Percentiles rank a stretch among this genome's conserved stretches.
These are phyloP conservation scores for Didymella keratinophila DNA, from an alignment of 2,329 filamentous ascomycete genomes.

Conservation along the genomic window DNA sequence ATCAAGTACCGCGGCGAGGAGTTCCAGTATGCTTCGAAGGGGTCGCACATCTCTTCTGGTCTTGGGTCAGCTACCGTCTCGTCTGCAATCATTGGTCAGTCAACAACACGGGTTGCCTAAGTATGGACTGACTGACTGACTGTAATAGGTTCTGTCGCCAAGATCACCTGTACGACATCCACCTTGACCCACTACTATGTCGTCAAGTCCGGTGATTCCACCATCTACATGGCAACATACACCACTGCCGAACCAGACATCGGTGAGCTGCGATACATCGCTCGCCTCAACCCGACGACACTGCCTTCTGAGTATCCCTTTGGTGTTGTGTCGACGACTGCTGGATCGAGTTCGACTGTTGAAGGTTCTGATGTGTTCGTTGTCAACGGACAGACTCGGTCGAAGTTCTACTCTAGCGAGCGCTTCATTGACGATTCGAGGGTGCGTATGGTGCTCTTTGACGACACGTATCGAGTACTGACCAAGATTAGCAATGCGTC, in stretches of 20 bases:
- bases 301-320: constrained; percentile 49
- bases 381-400: constrained; percentile 68
- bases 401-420: constrained; percentile 74
- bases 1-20: constrained; percentile 67
- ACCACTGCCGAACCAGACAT: constrained; percentile 58
- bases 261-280: constrained; percentile 69
- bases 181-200: constrained; percentile 72
- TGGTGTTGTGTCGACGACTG: constrained; percentile 62
- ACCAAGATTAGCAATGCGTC: constrained; percentile 65
- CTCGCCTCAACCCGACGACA: constrained; percentile 61
- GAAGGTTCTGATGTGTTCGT: constrained; percentile 64
- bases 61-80: constrained; percentile 66
- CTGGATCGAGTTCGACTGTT: constrained; percentile 59
- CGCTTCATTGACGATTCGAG: constrained; percentile 71
- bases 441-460: constrained; percentile 14
- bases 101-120: neutral
- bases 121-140: neutral
- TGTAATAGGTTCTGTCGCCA: constrained; percentile 51
- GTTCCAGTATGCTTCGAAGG: constrained; percentile 62
- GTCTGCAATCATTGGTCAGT: constrained; percentile 44
- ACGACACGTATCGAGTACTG: neutral
- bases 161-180: constrained; percentile 66
- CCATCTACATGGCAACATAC: constrained; percentile 65
- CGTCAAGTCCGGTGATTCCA: constrained; percentile 66
- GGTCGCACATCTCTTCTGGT: constrained; percentile 67